phyloP scores from a whole-genome alignment of 129 eudicot genomes.

The Lactuca sativa region DNA sequence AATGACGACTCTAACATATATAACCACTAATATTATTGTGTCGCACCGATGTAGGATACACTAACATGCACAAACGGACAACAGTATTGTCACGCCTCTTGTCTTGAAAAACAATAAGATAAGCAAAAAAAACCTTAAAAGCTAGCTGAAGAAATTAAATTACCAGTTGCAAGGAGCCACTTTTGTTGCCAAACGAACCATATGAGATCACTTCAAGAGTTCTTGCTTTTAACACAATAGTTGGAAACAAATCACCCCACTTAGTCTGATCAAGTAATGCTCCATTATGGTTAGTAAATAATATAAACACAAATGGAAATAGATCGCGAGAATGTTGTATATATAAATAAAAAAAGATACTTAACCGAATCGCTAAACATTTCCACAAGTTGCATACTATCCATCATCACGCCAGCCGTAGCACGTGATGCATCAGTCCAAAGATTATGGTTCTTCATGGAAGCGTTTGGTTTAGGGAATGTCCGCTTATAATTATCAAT shows the following conservation, averaged over 20 bases:
- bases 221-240: conserved; percentile 42
- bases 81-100: neutral
- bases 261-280: conserved; percentile 41
- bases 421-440: conserved; percentile 46
- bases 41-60: too few relatives aligned
- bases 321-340: neutral
- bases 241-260: conserved; percentile 46
- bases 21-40: too few relatives aligned
- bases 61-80: too few relatives aligned
- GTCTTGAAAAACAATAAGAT: neutral
- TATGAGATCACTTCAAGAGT: conserved; percentile 42
- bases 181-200: conserved; percentile 36
- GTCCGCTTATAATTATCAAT: conserved; percentile 34
- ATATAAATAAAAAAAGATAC: neutral
- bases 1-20: too few relatives aligned
- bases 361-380: conserved; percentile 47
- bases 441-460: conserved; percentile 27
- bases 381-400: conserved; percentile 44
- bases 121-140: neutral
- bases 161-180: conserved; percentile 51
- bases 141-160: neutral
- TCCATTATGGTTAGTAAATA: neutral
- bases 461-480: conserved; percentile 30
- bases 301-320: neutral
- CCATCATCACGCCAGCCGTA: conserved; percentile 45